These are phyloP conservation scores for Colletotrichum kahawae DNA, from an alignment of 2,329 filamentous ascomycete species.

Conservation along the genomic window DNA sequence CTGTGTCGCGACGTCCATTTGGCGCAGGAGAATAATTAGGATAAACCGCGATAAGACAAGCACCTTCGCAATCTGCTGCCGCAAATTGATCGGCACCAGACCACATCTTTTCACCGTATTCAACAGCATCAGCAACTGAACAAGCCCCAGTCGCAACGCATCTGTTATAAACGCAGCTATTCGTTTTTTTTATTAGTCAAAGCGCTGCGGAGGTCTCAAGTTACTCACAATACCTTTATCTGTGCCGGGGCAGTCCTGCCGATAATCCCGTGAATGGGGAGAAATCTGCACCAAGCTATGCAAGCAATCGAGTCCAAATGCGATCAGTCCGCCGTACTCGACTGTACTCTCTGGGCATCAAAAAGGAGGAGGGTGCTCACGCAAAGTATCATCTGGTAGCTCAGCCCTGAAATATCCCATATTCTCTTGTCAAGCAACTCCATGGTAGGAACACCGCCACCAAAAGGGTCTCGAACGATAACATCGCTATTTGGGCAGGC, in stretches of 20 bases:
- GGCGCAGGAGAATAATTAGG: too few relatives aligned
- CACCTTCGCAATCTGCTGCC: not conserved
- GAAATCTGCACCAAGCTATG: not conserved
- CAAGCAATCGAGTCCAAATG: not conserved
- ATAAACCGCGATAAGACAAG: not conserved
- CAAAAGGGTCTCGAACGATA: not conserved
- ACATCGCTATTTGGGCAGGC: not conserved
- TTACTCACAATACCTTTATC: not conserved
- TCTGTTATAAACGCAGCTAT: not conserved
- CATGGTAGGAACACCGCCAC: not conserved
- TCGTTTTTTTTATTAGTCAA: not conserved
- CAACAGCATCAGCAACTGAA: not conserved
- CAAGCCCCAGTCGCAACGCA: not conserved
- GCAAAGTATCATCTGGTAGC: not conserved
- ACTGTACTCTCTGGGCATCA: not conserved
- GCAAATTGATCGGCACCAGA: not conserved
- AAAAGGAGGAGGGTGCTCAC: not conserved
- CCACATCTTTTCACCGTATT: not conserved
- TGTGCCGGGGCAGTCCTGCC: not conserved
- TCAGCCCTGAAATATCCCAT: accelerated
- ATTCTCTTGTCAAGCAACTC: not conserved
- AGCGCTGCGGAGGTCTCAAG: not conserved
- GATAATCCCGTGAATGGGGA: not conserved
- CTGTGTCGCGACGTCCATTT: too few relatives aligned
- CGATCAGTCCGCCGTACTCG: not conserved